Percentiles rank a stretch among this genome's conserved stretches.
These are phyloP conservation scores for Arthrinium phaeospermum DNA, from an alignment of 2,329 filamentous ascomycete genomes.

Conservation along the genomic window DNA sequence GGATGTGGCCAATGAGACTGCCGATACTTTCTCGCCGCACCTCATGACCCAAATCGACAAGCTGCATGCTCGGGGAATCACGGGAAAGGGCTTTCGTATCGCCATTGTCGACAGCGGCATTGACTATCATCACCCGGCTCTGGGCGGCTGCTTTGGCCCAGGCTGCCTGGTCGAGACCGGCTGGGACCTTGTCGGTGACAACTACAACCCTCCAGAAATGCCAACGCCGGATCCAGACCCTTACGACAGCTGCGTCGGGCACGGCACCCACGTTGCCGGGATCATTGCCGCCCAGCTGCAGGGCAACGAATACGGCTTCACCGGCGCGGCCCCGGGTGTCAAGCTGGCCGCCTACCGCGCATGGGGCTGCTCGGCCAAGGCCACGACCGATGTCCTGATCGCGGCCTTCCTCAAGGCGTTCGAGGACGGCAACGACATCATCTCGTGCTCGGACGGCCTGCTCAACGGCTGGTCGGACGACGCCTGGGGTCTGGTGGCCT, in stretches of 20 bases:
- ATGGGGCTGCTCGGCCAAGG: slow-evolving; percentile 26
- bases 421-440: slow-evolving; percentile 39
- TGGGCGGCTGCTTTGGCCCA: slow-evolving; percentile 24
- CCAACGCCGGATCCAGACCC: slow-evolving; percentile 46
- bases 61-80: slow-evolving; percentile 21
- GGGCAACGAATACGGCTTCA: slow-evolving; percentile 29
- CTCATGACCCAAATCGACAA: slow-evolving; percentile 24
- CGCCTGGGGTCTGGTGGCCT: slow-evolving; percentile 42
- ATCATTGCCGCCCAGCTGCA: slow-evolving; percentile 40
- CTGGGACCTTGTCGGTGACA: slow-evolving; percentile 50
- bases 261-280: slow-evolving; percentile 53
- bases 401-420: slow-evolving; percentile 37
- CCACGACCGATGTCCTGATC: slow-evolving; percentile 37
- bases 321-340: slow-evolving; percentile 29
- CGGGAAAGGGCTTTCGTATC: slow-evolving; percentile 22
- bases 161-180: slow-evolving; percentile 53
- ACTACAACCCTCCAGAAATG: slow-evolving; percentile 44
- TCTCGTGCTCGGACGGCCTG: slow-evolving; percentile 38
- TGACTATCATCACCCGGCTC: slow-evolving; percentile 6
- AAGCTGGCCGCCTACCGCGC: slow-evolving; percentile 30
- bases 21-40: slow-evolving; percentile 21
- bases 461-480: slow-evolving; percentile 37
- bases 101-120: slow-evolving; percentile 22
- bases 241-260: slow-evolving; percentile 45
- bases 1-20: neutral